phyloP scores from a whole-genome alignment of 2,329 filamentous ascomycete genomes.

The Calonectria multiphialidica region DNA sequence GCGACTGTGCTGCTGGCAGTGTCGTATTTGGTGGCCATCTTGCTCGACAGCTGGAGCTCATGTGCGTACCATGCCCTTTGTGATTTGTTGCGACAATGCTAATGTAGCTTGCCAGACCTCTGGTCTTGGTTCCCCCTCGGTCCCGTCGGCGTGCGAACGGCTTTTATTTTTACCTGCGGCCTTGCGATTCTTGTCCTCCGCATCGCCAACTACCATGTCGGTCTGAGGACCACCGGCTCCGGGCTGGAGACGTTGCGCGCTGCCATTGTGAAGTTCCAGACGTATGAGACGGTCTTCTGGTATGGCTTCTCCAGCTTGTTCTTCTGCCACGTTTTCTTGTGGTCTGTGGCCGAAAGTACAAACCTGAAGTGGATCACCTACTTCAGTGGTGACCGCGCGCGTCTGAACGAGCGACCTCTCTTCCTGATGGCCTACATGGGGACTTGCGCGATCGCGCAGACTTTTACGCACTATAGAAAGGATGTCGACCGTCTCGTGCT shows the following conservation, averaged over 20 bases:
- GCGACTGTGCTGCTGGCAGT: slow-evolving; percentile 76
- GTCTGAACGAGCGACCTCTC: slow-evolving; percentile 87
- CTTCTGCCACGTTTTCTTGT: slow-evolving; percentile 86
- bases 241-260: slow-evolving; percentile 73
- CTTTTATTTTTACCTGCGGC: slow-evolving; percentile 81
- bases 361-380: slow-evolving; percentile 81
- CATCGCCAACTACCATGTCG: slow-evolving; percentile 85
- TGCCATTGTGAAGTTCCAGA: slow-evolving; percentile 69
- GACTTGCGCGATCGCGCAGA: slow-evolving; percentile 77
- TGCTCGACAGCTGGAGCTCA: slow-evolving; percentile 77
- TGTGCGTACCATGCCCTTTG: slow-evolving; percentile 62
- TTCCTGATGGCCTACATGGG: slow-evolving; percentile 81
- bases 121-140: slow-evolving; percentile 92
- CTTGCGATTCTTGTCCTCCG: slow-evolving; percentile 87
- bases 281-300: slow-evolving; percentile 78
- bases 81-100: slow-evolving; percentile 13
- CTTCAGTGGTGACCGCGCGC: slow-evolving; percentile 77
- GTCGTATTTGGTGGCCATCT: slow-evolving; percentile 79
- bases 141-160: slow-evolving; percentile 77
- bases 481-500: slow-evolving; percentile 78
- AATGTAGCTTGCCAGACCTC: slow-evolving; percentile 66
- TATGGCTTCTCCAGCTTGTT: slow-evolving; percentile 83
- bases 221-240: slow-evolving; percentile 77
- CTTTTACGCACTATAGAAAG: slow-evolving; percentile 74
- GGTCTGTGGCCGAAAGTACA: slow-evolving; percentile 70